Percentiles rank a stretch among this genome's conserved stretches.
These are phyloP conservation scores for Trichaptum fuscoviolaceum DNA, from an alignment of 768 basidiomycete species.

Conservation along the genomic window DNA sequence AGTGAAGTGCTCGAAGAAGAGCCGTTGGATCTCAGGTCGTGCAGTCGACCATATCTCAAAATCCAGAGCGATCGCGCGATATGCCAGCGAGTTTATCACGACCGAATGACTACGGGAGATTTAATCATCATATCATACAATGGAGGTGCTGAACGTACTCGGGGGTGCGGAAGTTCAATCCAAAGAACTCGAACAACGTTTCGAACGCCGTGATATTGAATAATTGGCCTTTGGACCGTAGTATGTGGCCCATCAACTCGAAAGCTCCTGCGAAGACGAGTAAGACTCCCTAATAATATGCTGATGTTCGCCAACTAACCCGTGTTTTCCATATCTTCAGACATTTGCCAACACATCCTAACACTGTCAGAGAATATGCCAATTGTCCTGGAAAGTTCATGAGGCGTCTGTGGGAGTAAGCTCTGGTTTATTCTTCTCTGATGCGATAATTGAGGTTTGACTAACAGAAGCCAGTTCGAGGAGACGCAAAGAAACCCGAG, in stretches of 20 bases:
- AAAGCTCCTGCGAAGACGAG: slow-evolving; percentile 63
- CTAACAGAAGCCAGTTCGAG: slow-evolving; percentile 72
- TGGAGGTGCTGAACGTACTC: slow-evolving; percentile 46
- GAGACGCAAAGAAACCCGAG: slow-evolving; percentile 63
- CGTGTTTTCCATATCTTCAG: slow-evolving; percentile 89
- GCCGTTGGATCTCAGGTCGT: slow-evolving; percentile 63
- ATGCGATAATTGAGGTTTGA: slow-evolving; percentile 6
- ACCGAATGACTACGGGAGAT: slow-evolving; percentile 65
- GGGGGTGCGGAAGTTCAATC: slow-evolving; percentile 75
- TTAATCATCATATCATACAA: slow-evolving; percentile 4
- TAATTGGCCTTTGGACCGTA: slow-evolving; percentile 64
- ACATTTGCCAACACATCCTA: slow-evolving; percentile 86
- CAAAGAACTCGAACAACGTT: slow-evolving; percentile 79
- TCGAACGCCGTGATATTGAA: slow-evolving; percentile 81
- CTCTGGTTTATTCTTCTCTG: not conserved
- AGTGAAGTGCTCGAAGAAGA: slow-evolving; percentile 77
- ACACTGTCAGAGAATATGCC: slow-evolving; percentile 72
- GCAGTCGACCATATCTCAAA: slow-evolving; percentile 86
- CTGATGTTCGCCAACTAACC: slow-evolving; percentile 43
- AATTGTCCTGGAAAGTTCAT: slow-evolving; percentile 71
- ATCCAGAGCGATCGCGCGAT: slow-evolving; percentile 79
- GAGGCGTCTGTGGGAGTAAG: slow-evolving; percentile 47
- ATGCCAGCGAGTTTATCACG: slow-evolving; percentile 76
- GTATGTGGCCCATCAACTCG: slow-evolving; percentile 72
- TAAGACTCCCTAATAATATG: slow-evolving; percentile 3